Evolutionary conservation across 306 rosid genomes (phyloP).

Genomic region (Cyamopsis tetragonoloba): DNA sequence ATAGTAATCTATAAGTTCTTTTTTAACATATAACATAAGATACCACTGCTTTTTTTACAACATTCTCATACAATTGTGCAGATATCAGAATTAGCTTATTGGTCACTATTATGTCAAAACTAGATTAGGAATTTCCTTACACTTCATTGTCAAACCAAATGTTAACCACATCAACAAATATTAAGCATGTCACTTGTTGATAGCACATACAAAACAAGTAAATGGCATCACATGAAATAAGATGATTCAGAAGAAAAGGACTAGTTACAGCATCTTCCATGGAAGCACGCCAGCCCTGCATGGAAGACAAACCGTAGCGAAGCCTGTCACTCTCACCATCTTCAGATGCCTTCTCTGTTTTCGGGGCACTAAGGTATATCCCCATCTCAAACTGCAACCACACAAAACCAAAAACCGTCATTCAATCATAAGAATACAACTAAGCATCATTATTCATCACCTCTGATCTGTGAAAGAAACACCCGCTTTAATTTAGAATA

Average conservation of each 20-base stretch:
- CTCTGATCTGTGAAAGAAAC: slow-evolving; percentile 13
- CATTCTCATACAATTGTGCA: slow-evolving; percentile 8
- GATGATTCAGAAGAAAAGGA: background rate
- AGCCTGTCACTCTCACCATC: slow-evolving; percentile 76
- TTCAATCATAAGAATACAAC: slow-evolving; percentile 12
- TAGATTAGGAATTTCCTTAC: background rate
- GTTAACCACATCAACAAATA: background rate
- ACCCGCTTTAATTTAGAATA: background rate
- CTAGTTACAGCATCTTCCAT: slow-evolving; percentile 93
- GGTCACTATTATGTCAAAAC: background rate
- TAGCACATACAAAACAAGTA: background rate
- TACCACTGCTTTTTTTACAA: slow-evolving; percentile 1
- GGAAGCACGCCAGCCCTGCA: slow-evolving; percentile 98
- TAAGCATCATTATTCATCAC: background rate
- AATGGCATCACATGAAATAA: background rate
- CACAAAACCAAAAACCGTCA: background rate
- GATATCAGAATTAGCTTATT: background rate
- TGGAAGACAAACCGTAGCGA: slow-evolving; percentile 76
- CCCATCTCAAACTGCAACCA: slow-evolving; percentile 59
- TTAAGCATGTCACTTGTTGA: background rate
- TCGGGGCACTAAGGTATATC: slow-evolving; percentile 79
- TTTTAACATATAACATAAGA: background rate
- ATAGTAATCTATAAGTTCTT: background rate
- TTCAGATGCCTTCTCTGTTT: slow-evolving; percentile 84
- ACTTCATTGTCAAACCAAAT: background rate